Base-by-base conservation (phyloP, 2,329 filamentous ascomycete species). In the Cladobotryum mycophilum region DNA sequence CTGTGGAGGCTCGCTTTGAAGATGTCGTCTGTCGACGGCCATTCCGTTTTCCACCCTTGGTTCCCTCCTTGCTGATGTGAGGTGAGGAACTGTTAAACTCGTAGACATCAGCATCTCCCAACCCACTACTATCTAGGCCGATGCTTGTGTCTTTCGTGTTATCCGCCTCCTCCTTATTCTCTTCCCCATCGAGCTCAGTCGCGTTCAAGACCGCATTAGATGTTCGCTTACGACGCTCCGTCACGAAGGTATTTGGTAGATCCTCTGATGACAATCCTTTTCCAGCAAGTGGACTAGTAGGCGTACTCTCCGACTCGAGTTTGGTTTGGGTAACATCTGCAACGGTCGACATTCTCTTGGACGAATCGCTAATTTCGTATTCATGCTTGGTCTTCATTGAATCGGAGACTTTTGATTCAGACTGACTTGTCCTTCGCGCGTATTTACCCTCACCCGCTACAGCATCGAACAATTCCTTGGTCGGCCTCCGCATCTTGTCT, bases 401-500 rank as follows among this genome's bases (percentile, higher is more conserved):
- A 13, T 66, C 67, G 4, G 60, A 53, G 11, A 54, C 54, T 34
- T 49, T 15, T 25, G 58, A 56, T 12, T 67, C 67, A 38, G 52
- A 60, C 41, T 60, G 69, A 54, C 72, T 76, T 20, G 66, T 68
- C 48, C 71, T 67, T 45, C 72, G 63, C 56, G 74, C 52, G 52
- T 76, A 72, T 61, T 77, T 82, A 33, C 76, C 78, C 58, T 85
- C 79, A n/a, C 79, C 82, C 11, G 78, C 69, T 13, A 92, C 87
- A 1, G 87, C 88, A 64, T 90, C 86, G 35, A 85, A 80, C 9
- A 91, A 68, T 56, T 88, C 82, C 62, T 88, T 88, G 1, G 85
- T 87, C 18, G 88, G 87, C 53, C 88, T 79, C 52, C 88, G 80
- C 88, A 93, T 91, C 70, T 93, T 93, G 62, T 85, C 86, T 55